Conservation (phyloP, 768 basidiomycete species). For the Xanthoconium stramineum region DNA sequence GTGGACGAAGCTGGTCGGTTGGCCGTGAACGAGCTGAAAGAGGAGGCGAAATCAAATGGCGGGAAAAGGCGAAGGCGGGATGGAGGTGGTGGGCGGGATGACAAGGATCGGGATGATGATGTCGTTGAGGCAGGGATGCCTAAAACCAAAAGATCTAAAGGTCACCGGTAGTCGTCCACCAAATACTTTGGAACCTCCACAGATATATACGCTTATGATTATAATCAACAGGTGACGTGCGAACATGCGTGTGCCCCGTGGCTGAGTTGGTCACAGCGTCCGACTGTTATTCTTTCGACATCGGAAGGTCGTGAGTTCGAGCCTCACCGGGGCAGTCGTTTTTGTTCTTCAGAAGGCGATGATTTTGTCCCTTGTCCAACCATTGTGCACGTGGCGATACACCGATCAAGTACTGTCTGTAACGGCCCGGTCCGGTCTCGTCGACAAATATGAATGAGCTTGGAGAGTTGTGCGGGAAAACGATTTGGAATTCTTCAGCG, state of each 20-base stretch:
- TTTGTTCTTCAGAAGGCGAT: not conserved
- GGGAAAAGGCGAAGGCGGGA: constrained; percentile 49
- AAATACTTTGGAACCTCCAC: not conserved
- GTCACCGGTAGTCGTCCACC: constrained; percentile 33
- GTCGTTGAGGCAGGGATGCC: constrained; percentile 89
- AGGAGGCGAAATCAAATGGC: constrained; percentile 54
- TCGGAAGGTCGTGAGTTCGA: constrained; percentile 72
- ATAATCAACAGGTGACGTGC: not conserved
- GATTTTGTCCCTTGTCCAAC: too few relatives aligned
- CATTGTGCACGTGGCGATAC: too few relatives aligned
- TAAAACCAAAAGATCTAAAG: constrained; percentile 51
- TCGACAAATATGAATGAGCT: too few relatives aligned
- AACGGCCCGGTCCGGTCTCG: too few relatives aligned
- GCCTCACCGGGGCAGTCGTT: constrained; percentile 55
- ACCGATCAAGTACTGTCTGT: too few relatives aligned
- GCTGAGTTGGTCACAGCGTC: constrained; percentile 78
- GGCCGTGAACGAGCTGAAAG: constrained; percentile 80
- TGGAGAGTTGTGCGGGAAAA: too few relatives aligned
- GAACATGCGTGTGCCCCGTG: constrained; percentile 50
- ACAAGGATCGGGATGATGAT: constrained; percentile 91
- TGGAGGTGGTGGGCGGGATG: constrained; percentile 56
- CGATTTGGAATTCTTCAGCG: too few relatives aligned
- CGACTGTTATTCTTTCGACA: constrained; percentile 54
- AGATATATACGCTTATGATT: not conserved
- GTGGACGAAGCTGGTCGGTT: constrained; percentile 82